phyloP scores from a whole-genome alignment of 352 stramenopile species.

The Globisporangium perplexum region DNA sequence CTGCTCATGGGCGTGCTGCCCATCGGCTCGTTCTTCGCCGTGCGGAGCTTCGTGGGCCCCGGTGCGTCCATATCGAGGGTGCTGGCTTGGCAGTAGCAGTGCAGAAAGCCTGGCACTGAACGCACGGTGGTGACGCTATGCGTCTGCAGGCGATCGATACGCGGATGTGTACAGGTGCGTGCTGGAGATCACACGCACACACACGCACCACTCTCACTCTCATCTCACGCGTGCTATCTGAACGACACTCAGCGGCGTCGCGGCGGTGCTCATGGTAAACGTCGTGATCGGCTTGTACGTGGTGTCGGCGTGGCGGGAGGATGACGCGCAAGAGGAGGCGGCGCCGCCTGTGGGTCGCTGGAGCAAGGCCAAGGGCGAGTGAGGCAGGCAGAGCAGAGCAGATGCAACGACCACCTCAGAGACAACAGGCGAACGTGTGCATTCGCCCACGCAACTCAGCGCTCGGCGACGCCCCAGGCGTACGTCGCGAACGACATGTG shows the following conservation, averaged over 20 bases:
- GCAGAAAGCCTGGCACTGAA: background rate
- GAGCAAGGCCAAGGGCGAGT: conserved; percentile 38
- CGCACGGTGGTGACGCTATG: background rate
- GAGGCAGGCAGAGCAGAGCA: background rate
- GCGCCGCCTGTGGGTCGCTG: conserved; percentile 54
- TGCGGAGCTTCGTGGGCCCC: conserved; percentile 38
- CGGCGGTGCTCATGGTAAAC: conserved; percentile 68
- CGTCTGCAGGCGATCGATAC: conserved; percentile 29
- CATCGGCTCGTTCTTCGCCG: conserved; percentile 55
- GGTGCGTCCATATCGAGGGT: conserved; percentile 22
- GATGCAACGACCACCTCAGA: background rate
- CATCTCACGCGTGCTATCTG: background rate
- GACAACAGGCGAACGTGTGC: background rate
- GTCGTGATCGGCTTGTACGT: conserved; percentile 76
- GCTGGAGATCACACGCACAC: conserved; percentile 11
- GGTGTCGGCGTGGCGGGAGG: conserved; percentile 59
- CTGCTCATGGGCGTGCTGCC: conserved; percentile 61
- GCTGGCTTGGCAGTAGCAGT: background rate
- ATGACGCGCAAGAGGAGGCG: conserved; percentile 43
- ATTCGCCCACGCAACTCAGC: background rate
- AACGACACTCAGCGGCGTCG: conserved; percentile 39
- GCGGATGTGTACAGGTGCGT: conserved; percentile 67
- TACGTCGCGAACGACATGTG: conserved; percentile 43
- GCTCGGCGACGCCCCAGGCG: conserved; percentile 15
- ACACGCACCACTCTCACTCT: background rate